A percentile compares a stretch with the other conserved stretches of the same genome.
Conservation (phyloP, 2,329 filamentous ascomycete genomes). For the Diaporthe sp. region DNA sequence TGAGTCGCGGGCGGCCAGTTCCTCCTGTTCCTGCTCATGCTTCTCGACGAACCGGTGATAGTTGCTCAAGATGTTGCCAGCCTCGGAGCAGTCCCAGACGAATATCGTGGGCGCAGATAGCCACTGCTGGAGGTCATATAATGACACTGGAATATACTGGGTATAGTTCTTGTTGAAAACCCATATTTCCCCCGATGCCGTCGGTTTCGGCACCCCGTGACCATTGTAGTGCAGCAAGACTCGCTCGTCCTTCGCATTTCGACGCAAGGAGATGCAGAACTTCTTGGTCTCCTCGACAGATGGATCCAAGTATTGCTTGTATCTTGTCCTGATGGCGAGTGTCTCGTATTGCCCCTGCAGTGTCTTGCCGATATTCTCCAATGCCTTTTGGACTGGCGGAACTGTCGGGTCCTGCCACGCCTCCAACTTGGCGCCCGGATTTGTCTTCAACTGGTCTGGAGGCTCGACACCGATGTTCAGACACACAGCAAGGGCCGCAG, state of each 20-base stretch:
- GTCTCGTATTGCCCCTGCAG: slow-evolving; percentile 98
- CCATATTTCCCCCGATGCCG: slow-evolving; percentile 96
- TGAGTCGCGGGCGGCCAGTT: slow-evolving; percentile 80
- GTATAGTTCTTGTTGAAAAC: slow-evolving; percentile 99
- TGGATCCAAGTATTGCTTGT: slow-evolving; percentile 96
- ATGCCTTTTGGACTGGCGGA: slow-evolving; percentile 82
- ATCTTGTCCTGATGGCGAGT: slow-evolving; percentile 92
- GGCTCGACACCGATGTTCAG: slow-evolving; percentile 98
- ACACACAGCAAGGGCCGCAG: slow-evolving; percentile 92
- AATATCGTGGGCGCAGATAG: slow-evolving; percentile 94
- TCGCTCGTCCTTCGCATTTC: slow-evolving; percentile 94
- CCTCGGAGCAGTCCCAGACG: slow-evolving; percentile 97
- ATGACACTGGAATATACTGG: slow-evolving; percentile 95
- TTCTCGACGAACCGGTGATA: slow-evolving; percentile 96
- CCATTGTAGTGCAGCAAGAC: slow-evolving; percentile 99
- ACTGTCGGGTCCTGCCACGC: slow-evolving; percentile 95
- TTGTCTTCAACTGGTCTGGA: slow-evolving; percentile 95
- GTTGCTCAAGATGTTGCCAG: slow-evolving; percentile 93
- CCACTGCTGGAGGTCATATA: slow-evolving; percentile 97
- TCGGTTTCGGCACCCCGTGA: slow-evolving; percentile 95
- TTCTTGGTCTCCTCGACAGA: slow-evolving; percentile 98
- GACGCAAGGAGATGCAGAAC: slow-evolving; percentile 88
- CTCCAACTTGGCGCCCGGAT: slow-evolving; percentile 91
- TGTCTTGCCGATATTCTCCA: slow-evolving; percentile 95
- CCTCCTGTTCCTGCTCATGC: slow-evolving; percentile 88